Evolutionary conservation across 495 filamentous ascomycete genomes (phyloP).

Genomic region (Aspergillus egyptiacus): DNA sequence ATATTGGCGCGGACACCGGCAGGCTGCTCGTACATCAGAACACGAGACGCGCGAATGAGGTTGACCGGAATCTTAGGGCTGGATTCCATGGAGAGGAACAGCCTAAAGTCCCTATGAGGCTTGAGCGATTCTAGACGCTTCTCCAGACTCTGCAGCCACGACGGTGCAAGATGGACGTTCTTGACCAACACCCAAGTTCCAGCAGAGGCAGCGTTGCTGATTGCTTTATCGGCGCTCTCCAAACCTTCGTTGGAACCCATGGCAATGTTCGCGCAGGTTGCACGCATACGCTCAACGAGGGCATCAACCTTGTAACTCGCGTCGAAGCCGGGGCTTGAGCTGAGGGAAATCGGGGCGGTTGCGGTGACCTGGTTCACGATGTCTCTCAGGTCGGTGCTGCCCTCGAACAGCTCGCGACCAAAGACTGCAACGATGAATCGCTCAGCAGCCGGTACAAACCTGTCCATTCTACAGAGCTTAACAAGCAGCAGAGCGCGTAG

Average conservation of each 20-base stretch:
- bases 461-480: slow-evolving; percentile 91
- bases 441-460: slow-evolving; percentile 88
- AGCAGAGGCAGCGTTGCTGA: slow-evolving; percentile 84
- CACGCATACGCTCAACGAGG: slow-evolving; percentile 74
- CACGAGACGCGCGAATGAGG: slow-evolving; percentile 81
- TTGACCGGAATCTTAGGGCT: slow-evolving; percentile 97
- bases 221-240: slow-evolving; percentile 88
- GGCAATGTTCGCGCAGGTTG: slow-evolving; percentile 89
- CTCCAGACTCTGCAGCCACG: slow-evolving; percentile 94
- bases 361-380: slow-evolving; percentile 79
- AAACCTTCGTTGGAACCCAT: slow-evolving; percentile 97
- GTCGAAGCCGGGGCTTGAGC: slow-evolving; percentile 94
- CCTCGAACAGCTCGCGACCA: slow-evolving; percentile 74
- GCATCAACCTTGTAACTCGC: slow-evolving; percentile 98
- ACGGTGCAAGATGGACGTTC: slow-evolving; percentile 95
- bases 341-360: slow-evolving; percentile 80
- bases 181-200: slow-evolving; percentile 97
- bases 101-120: slow-evolving; percentile 85
- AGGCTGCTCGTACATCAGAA: slow-evolving; percentile 97
- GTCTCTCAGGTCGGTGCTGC: slow-evolving; percentile 74
- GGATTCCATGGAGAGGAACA: slow-evolving; percentile 97
- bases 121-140: slow-evolving; percentile 94
- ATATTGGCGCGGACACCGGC: slow-evolving; percentile 96
- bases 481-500: slow-evolving; percentile 80
- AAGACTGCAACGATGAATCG: slow-evolving; percentile 86